Conservation (phyloP, 768 basidiomycete species). For the Asterophora parasitica region DNA sequence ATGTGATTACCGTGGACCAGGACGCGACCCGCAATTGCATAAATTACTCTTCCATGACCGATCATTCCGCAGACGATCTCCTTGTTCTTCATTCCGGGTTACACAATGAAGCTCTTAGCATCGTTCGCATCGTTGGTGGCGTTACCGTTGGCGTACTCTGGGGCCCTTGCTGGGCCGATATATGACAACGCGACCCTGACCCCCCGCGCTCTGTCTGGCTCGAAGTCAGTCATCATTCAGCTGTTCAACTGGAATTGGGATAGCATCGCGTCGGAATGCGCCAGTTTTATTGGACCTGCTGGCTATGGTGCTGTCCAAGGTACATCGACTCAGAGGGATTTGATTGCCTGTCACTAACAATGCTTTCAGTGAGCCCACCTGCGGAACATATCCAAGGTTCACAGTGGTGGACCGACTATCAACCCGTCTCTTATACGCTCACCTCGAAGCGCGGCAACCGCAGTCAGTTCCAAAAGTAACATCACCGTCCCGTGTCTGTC, state of each 20-base stretch:
- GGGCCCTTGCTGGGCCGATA: slow-evolving; percentile 6
- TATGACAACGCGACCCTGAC: slow-evolving; percentile 7
- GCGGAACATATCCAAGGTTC: slow-evolving; percentile 53
- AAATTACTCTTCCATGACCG: not conserved
- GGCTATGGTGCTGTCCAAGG: slow-evolving; percentile 72
- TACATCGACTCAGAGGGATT: slow-evolving; percentile 13
- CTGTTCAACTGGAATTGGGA: slow-evolving; percentile 70
- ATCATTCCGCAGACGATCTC: not conserved
- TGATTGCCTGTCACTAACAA: not conserved
- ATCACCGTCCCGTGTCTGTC: slow-evolving; percentile 9
- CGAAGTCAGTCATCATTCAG: slow-evolving; percentile 55
- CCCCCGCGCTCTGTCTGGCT: slow-evolving; percentile 21
- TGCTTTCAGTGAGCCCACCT: slow-evolving; percentile 40
- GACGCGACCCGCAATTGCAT: not conserved
- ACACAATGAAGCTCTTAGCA: slow-evolving; percentile 9
- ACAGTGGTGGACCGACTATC: slow-evolving; percentile 78
- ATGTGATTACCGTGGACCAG: not conserved
- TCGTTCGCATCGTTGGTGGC: slow-evolving; percentile 2
- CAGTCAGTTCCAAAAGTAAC: slow-evolving; percentile 40
- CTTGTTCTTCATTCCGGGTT: not conserved
- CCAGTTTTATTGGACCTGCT: slow-evolving; percentile 60
- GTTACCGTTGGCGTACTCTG: slow-evolving; percentile 5
- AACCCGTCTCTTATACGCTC: slow-evolving; percentile 59
- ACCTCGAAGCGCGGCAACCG: slow-evolving; percentile 63
- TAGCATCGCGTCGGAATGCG: slow-evolving; percentile 60